Evolutionary conservation across 1,284 basidiomycete genomes (phyloP).

Genomic region (Mycena sp.): DNA sequence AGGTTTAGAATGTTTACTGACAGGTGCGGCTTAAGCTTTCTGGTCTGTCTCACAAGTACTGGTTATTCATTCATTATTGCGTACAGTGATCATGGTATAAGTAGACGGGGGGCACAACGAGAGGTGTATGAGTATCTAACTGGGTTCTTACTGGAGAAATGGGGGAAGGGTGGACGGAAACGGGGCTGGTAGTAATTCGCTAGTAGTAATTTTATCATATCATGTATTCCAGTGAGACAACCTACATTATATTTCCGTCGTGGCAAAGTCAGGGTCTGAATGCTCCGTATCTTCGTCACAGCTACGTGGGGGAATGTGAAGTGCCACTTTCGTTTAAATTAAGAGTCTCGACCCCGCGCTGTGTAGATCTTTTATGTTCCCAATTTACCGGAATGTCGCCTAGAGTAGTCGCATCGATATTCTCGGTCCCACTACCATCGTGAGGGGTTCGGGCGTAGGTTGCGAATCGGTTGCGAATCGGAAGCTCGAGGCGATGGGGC

Average conservation of each 20-base stretch:
- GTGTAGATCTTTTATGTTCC: not conserved
- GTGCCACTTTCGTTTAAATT: too few species aligned
- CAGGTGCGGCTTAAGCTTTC: conserved; percentile 59
- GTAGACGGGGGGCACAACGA: conserved; percentile 76
- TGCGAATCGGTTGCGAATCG: not conserved
- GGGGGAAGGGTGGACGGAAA: conserved; percentile 85
- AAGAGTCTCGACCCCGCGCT: not conserved
- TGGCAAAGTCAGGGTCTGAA: too few species aligned
- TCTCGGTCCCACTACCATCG: not conserved
- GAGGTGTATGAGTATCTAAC: conserved; percentile 92
- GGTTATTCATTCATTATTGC: conserved; percentile 1
- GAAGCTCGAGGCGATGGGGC: not conserved
- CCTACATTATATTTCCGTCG: conserved; percentile 4
- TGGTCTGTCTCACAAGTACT: conserved; percentile 12
- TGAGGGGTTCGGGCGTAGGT: not conserved
- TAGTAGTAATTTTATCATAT: too few species aligned
- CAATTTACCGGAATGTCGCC: not conserved
- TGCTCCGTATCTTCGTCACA: too few species aligned
- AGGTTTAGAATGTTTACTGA: conserved; percentile 97
- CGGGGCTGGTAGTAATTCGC: conserved; percentile 56
- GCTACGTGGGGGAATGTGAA: too few species aligned
- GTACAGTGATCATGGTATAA: conserved; percentile 81
- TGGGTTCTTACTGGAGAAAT: conserved; percentile 86
- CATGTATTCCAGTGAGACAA: too few species aligned
- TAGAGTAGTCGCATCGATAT: not conserved